Conservation (phyloP, 23 red algal species). For the Gracilaria vermiculophylla region DNA sequence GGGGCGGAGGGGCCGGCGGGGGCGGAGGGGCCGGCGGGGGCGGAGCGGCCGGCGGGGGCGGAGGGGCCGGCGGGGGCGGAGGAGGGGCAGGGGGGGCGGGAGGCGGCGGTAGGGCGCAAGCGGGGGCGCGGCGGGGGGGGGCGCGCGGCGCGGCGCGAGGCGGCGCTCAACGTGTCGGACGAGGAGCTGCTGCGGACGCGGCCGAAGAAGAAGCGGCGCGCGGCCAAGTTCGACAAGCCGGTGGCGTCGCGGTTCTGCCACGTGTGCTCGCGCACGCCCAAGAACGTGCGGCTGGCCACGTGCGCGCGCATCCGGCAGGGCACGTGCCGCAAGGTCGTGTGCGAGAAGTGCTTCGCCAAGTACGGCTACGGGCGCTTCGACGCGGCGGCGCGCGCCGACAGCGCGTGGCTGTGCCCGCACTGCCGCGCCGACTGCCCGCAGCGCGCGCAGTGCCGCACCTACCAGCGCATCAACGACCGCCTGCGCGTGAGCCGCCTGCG, state of each 20-base stretch:
- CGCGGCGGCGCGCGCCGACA: neutral
- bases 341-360: constrained; percentile 58
- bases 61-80: neutral
- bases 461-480: constrained; percentile 56
- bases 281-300: constrained; percentile 45
- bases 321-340: constrained; percentile 61
- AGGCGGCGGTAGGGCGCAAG: neutral
- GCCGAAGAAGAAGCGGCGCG: constrained; percentile 52
- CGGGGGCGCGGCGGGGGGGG: neutral
- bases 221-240: constrained; percentile 54
- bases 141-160: neutral
- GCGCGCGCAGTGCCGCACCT: constrained; percentile 66
- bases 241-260: constrained; percentile 61
- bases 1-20: neutral
- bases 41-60: neutral
- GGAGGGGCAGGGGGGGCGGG: neutral
- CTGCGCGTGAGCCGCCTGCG: constrained; percentile 16
- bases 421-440: constrained; percentile 44
- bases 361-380: constrained; percentile 33
- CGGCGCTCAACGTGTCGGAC: neutral
- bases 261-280: constrained; percentile 56
- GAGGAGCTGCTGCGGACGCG: constrained; percentile 21
- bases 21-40: neutral
- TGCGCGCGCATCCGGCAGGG: constrained; percentile 35
- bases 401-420: constrained; percentile 49